Base-by-base conservation (phyloP, 306 rosid genomes). In the Pyrus betulifolia region DNA sequence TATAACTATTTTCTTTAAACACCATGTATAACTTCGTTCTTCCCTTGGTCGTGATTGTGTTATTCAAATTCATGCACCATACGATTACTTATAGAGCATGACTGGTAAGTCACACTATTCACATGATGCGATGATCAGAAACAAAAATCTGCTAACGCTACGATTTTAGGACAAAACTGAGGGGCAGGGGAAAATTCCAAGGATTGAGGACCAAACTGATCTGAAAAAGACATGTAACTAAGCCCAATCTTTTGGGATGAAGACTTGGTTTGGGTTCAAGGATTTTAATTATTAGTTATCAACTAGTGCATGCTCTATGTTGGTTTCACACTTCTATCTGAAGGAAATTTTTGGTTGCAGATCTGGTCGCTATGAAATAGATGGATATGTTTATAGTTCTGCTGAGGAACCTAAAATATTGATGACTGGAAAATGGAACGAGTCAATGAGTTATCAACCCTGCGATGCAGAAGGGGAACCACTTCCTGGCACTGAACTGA, bases 361-460 rank as follows among this genome's bases (percentile, higher is more conserved):
- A 61, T 85, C 96, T 79, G 96, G 97, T 79, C 97, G 97, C 69
- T 91, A 94, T 70, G 98, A 94, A 89, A 95, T 90, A 78, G 98
- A 93, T 85, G 97, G 98, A 45, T 94, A 94, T 81, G 85, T 94
- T 72, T 94, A 91, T 74, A 91, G 86, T 83, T 86, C 96, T 72
- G 84, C 87, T 0, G 98, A 91, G 85, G 97, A 94, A 79, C 97
- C 98, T 21, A 91, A 91, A 81, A 75, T 91, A 73, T 80, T 94
- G 85, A 91, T 94, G 88, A 91, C 97, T 33, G 98, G 98, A 85
- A 91, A 91, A 80, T 94, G 97, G 98, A 90, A 90, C 49, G 91
- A 91, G 81, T 82, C 90, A 18, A 52, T 94, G 90, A 86, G 87
- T 77, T 94, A 85, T 82, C 96, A 94, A 84, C 95, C 87, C 13